These are phyloP conservation scores for Mycena rebaudengoi DNA, from an alignment of 768 basidiomycete genomes.

Conservation along the genomic window DNA sequence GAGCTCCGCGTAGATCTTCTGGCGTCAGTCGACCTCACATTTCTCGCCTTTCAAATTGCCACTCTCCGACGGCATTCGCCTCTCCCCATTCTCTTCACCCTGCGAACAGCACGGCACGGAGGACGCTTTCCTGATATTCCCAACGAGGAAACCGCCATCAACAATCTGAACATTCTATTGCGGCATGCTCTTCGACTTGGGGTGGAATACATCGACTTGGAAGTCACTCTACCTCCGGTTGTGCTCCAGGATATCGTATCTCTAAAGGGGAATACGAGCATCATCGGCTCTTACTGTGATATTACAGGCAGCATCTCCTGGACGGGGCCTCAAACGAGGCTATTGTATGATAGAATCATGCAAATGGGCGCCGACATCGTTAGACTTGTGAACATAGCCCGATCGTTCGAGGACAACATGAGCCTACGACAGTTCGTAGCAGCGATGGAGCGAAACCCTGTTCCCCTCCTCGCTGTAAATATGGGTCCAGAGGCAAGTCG, in stretches of 20 bases:
- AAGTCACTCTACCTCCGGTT: slow-evolving; percentile 64
- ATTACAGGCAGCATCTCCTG: slow-evolving; percentile 71
- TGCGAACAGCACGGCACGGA: slow-evolving; percentile 76
- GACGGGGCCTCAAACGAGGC: slow-evolving; percentile 60
- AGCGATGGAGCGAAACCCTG: slow-evolving; percentile 46
- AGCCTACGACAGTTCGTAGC: slow-evolving; percentile 64
- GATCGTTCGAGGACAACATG: slow-evolving; percentile 66
- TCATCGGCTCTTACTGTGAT: slow-evolving; percentile 83
- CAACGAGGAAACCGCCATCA: slow-evolving; percentile 61
- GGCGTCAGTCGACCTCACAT: slow-evolving; percentile 49
- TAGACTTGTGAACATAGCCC: slow-evolving; percentile 77
- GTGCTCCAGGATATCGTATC: slow-evolving; percentile 55
- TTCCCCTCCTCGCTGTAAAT: slow-evolving; percentile 81
- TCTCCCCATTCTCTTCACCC: slow-evolving; percentile 80
- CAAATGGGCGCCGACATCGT: slow-evolving; percentile 69
- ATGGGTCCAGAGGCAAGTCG: slow-evolving; percentile 59
- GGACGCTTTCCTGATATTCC: slow-evolving; percentile 72
- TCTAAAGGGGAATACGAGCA: slow-evolving; percentile 64
- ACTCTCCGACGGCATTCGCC: slow-evolving; percentile 66
- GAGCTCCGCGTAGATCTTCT: slow-evolving; percentile 82
- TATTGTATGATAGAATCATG: slow-evolving; percentile 59
- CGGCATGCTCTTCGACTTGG: slow-evolving; percentile 66
- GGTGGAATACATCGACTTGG: slow-evolving; percentile 81
- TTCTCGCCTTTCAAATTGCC: slow-evolving; percentile 72
- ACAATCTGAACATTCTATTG: slow-evolving; percentile 57